Percentiles rank a stretch among this genome's conserved stretches.
Conservation (phyloP, 345 rosid genomes). For the Acer negundo region DNA sequence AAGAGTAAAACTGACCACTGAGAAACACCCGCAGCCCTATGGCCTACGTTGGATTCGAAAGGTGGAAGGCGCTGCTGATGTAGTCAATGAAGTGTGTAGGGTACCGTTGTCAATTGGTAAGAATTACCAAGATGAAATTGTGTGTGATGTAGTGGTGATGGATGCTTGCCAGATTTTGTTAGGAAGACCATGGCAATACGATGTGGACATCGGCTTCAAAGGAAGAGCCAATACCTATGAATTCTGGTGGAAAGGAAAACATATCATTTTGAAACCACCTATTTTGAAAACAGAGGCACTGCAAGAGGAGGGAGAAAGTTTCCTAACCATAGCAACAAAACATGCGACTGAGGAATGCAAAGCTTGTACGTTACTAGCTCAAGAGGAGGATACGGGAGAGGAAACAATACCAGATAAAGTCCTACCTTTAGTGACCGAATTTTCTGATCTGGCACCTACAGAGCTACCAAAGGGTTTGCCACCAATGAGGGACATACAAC, state of each 20-base stretch:
- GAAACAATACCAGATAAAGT: not conserved
- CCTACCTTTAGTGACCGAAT: not conserved
- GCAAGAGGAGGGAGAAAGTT: too few species aligned
- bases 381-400: not conserved
- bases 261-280: too few species aligned
- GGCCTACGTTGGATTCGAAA: constrained; percentile 7
- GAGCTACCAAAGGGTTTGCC: constrained; percentile 9
- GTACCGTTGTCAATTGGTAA: constrained; percentile 3
- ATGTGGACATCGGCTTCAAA: too few species aligned
- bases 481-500: not conserved
- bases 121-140: not conserved
- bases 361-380: too few species aligned
- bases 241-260: too few species aligned
- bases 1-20: not conserved
- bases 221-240: too few species aligned
- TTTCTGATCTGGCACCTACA: not conserved
- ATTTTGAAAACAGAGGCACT: too few species aligned
- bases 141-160: too few species aligned
- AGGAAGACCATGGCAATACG: too few species aligned
- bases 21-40: constrained; percentile 16
- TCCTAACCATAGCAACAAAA: too few species aligned
- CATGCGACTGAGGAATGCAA: too few species aligned
- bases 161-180: too few species aligned
- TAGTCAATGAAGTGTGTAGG: not conserved
- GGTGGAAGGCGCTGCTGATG: not conserved